phyloP scores from a whole-genome alignment of 2,329 filamentous ascomycete species.

The Dichotomopilus funicola region DNA sequence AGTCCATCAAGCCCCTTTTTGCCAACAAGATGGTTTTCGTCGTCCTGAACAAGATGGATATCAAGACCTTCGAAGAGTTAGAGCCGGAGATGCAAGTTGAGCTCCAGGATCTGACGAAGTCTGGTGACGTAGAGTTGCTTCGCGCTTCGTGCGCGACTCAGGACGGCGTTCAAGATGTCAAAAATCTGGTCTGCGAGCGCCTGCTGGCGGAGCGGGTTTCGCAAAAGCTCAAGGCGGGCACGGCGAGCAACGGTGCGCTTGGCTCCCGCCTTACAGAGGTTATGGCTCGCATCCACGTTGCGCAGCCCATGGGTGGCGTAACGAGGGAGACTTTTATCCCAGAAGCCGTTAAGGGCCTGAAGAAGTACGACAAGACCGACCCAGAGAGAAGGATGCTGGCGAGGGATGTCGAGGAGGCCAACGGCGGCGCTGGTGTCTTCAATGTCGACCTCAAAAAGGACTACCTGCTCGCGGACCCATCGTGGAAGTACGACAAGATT shows the following conservation, averaged over 20 bases:
- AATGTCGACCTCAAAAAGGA: slow-evolving; percentile 87
- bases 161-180: slow-evolving; percentile 88
- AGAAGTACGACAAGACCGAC: slow-evolving; percentile 87
- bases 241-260: slow-evolving; percentile 65
- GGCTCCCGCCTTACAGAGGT: slow-evolving; percentile 83
- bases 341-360: slow-evolving; percentile 69
- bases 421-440: slow-evolving; percentile 92
- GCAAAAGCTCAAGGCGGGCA: slow-evolving; percentile 92
- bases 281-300: slow-evolving; percentile 91
- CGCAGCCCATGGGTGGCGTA: slow-evolving; percentile 79
- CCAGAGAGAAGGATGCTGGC: slow-evolving; percentile 77
- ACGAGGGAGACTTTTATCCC: slow-evolving; percentile 80
- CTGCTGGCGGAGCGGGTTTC: slow-evolving; percentile 88
- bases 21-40: slow-evolving; percentile 96
- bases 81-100: slow-evolving; percentile 70
- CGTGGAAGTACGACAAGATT: slow-evolving; percentile 95
- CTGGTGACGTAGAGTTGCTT: slow-evolving; percentile 84
- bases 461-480: slow-evolving; percentile 78
- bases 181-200: slow-evolving; percentile 90
- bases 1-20: slow-evolving; percentile 94
- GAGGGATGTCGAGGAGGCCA: slow-evolving; percentile 81
- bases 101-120: slow-evolving; percentile 73
- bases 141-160: slow-evolving; percentile 92
- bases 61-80: slow-evolving; percentile 79
- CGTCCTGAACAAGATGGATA: slow-evolving; percentile 97